Base-by-base conservation (phyloP, 305 asterid species). In the Rubia tinctorum region DNA sequence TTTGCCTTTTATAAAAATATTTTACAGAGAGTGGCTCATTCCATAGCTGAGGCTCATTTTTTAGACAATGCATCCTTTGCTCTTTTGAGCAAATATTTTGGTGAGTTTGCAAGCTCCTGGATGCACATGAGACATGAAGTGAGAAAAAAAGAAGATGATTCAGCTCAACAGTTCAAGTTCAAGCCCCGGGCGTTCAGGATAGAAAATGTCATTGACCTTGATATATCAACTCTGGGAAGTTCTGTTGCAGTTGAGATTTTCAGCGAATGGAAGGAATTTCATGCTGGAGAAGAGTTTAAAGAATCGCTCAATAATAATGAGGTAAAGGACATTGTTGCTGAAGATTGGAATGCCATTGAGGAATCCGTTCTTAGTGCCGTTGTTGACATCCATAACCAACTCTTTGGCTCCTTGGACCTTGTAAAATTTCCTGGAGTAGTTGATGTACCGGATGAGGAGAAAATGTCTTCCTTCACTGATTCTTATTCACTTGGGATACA, bases 341-440 rank as follows among this genome's bases (percentile, higher is more conserved):
- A 80, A 40, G 88, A 84, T 39, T 95, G 98, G 98, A 80, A 85
- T 66, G 72, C 66, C 75, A 82, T 84, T 37, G 85, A 88, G 73
- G 97, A 86, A 27, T 80, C 85, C 9, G 73, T 84, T 76, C 80
- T 91, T 84, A 90, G 80, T 81, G 90, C 86, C 68, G 82, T 88
- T 74, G 86, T 93, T 84, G 73, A 79, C 69, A 81, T 91, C 75
- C 96, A 95, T 80, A 87, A 81, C 73, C 90, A 82, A 82, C 79
- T 95, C 80, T 95, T 92, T 84, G 98, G 97, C 62, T 92, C 97
- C 27, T 68, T 75, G 65, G 96, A 90, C 84, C 91, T 92, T 71
- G 78, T 84, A 80, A 83, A 80, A 80, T 75, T 37, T 63, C 87
- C 88, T 80, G 89, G 95, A 74, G 62, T 77, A 67, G 55, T 85